Evolutionary conservation across 805 yeast species (phyloP), one percentile per base, ranked within the genome.

Genomic region (Candida anglica): DNA sequence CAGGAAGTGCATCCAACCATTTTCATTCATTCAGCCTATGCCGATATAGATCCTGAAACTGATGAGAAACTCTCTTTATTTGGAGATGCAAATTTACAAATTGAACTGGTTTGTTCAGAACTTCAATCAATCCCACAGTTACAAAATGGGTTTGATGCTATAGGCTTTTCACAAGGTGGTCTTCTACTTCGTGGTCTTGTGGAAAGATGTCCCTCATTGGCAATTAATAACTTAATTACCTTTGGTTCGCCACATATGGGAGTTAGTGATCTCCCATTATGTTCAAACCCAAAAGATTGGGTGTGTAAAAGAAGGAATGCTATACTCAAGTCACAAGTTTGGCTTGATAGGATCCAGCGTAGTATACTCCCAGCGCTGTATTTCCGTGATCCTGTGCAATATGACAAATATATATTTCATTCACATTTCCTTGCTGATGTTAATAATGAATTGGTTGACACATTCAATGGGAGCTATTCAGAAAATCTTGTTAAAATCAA

Each of bases 81-180:
- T 28, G 91, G 93, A 0, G 73, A 74, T 42, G 66, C 79, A 16
- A 73, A 73, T 42, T 62, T 58, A 4, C 78, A 84, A 46, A 46
- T 85, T 2, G 70, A 67, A 1, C 38, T 41, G 4, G 86, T 73
- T 0, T 83, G 89, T 52, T 66, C 66, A 5, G 75, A 76, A 39
- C 49, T 85, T n/a, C 33, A 50, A 0, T 44, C 44, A 1, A 62
- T 73, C 1, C 59, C 75, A 1, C 75, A 70, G 35, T 58, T 83
- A 6, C 26, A 37, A 2, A 36, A 56, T 21, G 89, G 89, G 0
- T 80, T 83, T 48, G 80, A 82, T 51, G 85, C 80, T 5, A 67
- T 85, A 26, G 95, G 95, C 4, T 79, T 81, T 44, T 82, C 91
- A 0, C 95, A 85, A 51, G 95, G 95, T 26, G 95, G 95, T 0